A percentile compares a stretch with the other conserved stretches of the same genome.
These are phyloP conservation scores for Debaryomyces sp. DNA, from an alignment of 1,139 yeast genomes.

Conservation along the genomic window DNA sequence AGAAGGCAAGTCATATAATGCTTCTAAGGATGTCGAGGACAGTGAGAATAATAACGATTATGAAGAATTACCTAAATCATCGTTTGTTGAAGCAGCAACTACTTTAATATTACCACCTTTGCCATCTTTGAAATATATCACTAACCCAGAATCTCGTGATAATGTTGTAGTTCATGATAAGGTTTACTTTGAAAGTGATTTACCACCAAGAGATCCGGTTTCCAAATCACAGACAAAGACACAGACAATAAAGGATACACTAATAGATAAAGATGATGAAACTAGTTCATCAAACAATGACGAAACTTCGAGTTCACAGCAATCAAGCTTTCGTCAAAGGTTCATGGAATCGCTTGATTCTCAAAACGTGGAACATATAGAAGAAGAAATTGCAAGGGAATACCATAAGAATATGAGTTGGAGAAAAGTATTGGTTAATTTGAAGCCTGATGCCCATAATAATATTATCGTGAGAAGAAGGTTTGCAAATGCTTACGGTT, in stretches of 20 bases:
- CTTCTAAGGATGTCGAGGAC: slow-evolving; percentile 5
- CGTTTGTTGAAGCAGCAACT: slow-evolving; percentile 82
- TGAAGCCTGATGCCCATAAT: slow-evolving; percentile 95
- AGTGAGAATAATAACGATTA: slow-evolving; percentile 18
- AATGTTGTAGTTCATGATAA: slow-evolving; percentile 45
- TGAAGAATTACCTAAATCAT: slow-evolving; percentile 61
- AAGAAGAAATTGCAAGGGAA: slow-evolving; percentile 83
- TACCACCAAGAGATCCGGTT: slow-evolving; percentile 22
- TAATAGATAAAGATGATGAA: neutral
- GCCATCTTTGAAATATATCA: slow-evolving; percentile 71
- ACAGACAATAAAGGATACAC: neutral
- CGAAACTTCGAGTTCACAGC: neutral
- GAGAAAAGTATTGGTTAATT: slow-evolving; percentile 86
- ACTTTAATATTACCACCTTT: slow-evolving; percentile 83
- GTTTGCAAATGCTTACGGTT: slow-evolving; percentile 93
- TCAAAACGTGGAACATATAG: slow-evolving; percentile 38
- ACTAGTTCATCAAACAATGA: neutral
- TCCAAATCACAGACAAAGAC: neutral
- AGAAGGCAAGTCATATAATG: slow-evolving; percentile 7
- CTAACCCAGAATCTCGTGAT: slow-evolving; percentile 54
- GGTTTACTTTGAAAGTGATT: slow-evolving; percentile 37
- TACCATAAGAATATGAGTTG: slow-evolving; percentile 87
- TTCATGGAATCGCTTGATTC: slow-evolving; percentile 25
- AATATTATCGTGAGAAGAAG: slow-evolving; percentile 87
- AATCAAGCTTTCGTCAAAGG: slow-evolving; percentile 17